A percentile compares a stretch with the other conserved stretches of the same genome.
phyloP scores from a whole-genome alignment of 345 rosid genomes.

The Punica granatum region DNA sequence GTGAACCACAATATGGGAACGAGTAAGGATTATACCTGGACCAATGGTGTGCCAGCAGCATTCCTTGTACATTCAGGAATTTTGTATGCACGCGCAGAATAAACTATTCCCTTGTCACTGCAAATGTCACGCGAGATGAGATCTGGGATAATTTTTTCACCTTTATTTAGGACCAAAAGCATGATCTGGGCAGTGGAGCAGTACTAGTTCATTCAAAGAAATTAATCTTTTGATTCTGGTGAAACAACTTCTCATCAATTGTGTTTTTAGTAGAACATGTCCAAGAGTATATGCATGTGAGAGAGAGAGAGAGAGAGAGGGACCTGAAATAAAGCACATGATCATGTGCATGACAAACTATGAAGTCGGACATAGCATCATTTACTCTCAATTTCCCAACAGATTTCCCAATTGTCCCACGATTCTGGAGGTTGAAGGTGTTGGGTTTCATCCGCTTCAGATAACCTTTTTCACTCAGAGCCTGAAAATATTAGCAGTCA shows the following conservation, averaged over 20 bases:
- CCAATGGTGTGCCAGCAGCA: constrained; percentile 90
- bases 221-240: background rate
- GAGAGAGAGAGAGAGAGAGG: background rate
- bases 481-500: constrained; percentile 41
- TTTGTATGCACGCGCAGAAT: constrained; percentile 90
- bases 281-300: background rate
- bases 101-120: constrained; percentile 90
- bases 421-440: constrained; percentile 87
- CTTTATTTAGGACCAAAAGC: background rate
- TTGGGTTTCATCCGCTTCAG: constrained; percentile 85
- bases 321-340: constrained; percentile 91
- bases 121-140: background rate
- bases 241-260: background rate
- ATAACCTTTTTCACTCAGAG: constrained; percentile 92
- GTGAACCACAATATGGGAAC: background rate
- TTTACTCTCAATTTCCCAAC: constrained; percentile 84
- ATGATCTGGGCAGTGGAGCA: background rate
- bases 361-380: constrained; percentile 91
- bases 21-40: constrained; percentile 50
- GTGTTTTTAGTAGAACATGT: background rate
- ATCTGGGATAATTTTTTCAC: background rate
- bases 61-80: constrained; percentile 81
- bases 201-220: background rate
- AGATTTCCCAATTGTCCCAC: constrained; percentile 96
- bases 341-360: constrained; percentile 90